Base-by-base conservation (phyloP, 371 early-diverging fungal species). In the Haplosporangium sp. region DNA sequence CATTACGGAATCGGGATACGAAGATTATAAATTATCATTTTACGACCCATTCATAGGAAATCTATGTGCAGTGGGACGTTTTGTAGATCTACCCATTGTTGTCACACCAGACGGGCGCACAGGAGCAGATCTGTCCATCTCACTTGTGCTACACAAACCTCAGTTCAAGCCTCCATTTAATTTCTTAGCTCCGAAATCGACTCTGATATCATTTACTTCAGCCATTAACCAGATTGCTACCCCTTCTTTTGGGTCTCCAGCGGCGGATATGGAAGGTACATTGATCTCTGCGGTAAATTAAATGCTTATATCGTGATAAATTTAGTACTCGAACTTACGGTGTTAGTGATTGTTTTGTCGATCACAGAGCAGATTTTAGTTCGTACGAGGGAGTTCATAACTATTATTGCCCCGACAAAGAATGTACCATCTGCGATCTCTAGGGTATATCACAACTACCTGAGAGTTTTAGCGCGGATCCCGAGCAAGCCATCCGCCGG, bases 11-110 rank as follows among this genome's bases (percentile, higher is more conserved):
- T 27, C n/a, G 3, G 47, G 42, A 53, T 56, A 66, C n/a, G 58
- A 74, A 8, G 71, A 74, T 20, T 74, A 63, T 20, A 34, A 27
- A 1, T 52, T 67, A 13, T n/a, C 61, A 17, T 60, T 64, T 37
- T 74, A 74, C 38, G 74, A 79, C 48, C 81, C 81, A 1, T 74
- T 67, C 61, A 44, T 57, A 55, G 81, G 74, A 9, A 79, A 79
- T 35, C 63, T 71, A 9, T 74, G 74, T 48, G 71, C 71, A 1
- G n/a, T 39, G 7, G 71, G 74, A 7, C 48, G 13, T 3, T 74
- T 64, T 42, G 42, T 63, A 7, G 71, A 63, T 15, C 59, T 74
- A 17, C 81, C 81, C 0, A 65, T 71, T 9, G 11, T 79, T 20
- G 71, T 63, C 9, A 67, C 74, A 10, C 81, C 81, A 1, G n/a